These are phyloP conservation scores for Kickxella alabastrina DNA, from an alignment of 192 early-diverging fungal genomes.

Conservation along the genomic window DNA sequence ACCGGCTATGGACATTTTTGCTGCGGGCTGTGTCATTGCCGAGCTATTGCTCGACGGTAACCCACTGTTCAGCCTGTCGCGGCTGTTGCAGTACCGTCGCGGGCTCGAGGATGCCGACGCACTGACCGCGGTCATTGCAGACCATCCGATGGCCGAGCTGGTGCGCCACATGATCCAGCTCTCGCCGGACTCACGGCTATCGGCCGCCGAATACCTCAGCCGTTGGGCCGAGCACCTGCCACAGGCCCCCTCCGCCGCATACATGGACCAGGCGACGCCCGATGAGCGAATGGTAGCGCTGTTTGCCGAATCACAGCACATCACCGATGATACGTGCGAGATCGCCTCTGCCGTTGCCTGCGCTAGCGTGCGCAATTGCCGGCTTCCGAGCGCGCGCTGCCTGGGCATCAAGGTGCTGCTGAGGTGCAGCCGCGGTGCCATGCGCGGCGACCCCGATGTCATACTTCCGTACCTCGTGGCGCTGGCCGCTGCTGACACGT, in stretches of 20 bases:
- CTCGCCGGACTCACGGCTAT: constrained; percentile 67
- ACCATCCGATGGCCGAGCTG: constrained; percentile 69
- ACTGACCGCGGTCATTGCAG: constrained; percentile 79
- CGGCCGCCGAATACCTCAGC: constrained; percentile 72
- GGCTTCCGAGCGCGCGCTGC: constrained; percentile 28
- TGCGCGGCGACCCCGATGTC: constrained; percentile 37
- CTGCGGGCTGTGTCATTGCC: constrained; percentile 84
- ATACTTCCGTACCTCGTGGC: constrained; percentile 43
- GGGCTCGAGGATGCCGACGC: constrained; percentile 61
- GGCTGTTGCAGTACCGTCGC: constrained; percentile 82
- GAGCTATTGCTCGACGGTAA: constrained; percentile 93
- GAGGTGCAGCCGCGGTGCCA: constrained; percentile 28
- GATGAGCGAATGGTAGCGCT: constrained; percentile 40
- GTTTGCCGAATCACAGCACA: constrained; percentile 16
- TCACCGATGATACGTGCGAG: constrained; percentile 28
- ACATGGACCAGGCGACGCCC: constrained; percentile 33
- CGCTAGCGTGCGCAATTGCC: constrained; percentile 45
- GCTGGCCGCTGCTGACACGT: constrained; percentile 20
- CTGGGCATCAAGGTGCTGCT: constrained; percentile 41
- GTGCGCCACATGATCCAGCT: constrained; percentile 86
- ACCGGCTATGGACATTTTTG: constrained; percentile 93
- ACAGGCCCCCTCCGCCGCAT: constrained; percentile 30
- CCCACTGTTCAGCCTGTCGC: constrained; percentile 86
- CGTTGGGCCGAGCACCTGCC: constrained; percentile 60
- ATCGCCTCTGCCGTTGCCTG: constrained; percentile 40